phyloP scores from a whole-genome alignment of 768 basidiomycete genomes.

The Pleurotus platypus region DNA sequence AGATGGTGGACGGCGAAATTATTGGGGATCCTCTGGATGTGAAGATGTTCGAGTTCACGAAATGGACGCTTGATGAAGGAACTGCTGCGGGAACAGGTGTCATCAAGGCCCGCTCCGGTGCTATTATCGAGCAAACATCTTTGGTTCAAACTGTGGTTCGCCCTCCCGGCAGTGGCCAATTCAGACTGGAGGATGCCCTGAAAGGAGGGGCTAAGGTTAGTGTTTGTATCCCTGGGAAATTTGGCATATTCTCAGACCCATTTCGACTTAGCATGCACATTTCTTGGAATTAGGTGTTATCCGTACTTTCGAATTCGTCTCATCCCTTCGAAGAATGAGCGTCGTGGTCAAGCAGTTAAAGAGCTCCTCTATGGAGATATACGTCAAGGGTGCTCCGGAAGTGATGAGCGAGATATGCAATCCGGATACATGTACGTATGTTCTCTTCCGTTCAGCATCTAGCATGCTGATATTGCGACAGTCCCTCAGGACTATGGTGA shows the following conservation, averaged over 20 bases:
- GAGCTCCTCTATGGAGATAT: conserved; percentile 94
- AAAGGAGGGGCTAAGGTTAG: conserved; percentile 76
- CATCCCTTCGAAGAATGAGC: conserved; percentile 91
- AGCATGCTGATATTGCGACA: conserved; percentile 27
- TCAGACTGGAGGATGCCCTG: conserved; percentile 90
- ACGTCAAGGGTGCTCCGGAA: conserved; percentile 99
- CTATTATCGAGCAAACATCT: conserved; percentile 70
- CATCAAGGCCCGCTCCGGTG: conserved; percentile 60
- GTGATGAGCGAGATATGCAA: conserved; percentile 97
- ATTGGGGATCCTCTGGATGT: conserved; percentile 95
- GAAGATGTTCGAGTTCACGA: conserved; percentile 98
- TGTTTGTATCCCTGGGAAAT: neutral
- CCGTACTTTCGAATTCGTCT: conserved; percentile 94
- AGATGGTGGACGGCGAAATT: conserved; percentile 81
- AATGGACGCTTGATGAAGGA: conserved; percentile 95
- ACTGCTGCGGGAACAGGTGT: conserved; percentile 63
- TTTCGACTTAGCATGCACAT: conserved; percentile 72
- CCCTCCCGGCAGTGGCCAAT: conserved; percentile 89
- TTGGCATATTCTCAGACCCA: neutral
- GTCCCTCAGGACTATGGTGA: conserved; percentile 97
- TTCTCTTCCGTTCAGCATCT: neutral
- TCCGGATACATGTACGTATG: conserved; percentile 75
- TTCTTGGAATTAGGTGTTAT: conserved; percentile 97
- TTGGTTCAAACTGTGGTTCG: conserved; percentile 96
- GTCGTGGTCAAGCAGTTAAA: conserved; percentile 95